Percentiles rank a stretch among this genome's conserved stretches.
Conservation (phyloP, 2,329 filamentous ascomycete genomes). For the Fusarium sp. region DNA sequence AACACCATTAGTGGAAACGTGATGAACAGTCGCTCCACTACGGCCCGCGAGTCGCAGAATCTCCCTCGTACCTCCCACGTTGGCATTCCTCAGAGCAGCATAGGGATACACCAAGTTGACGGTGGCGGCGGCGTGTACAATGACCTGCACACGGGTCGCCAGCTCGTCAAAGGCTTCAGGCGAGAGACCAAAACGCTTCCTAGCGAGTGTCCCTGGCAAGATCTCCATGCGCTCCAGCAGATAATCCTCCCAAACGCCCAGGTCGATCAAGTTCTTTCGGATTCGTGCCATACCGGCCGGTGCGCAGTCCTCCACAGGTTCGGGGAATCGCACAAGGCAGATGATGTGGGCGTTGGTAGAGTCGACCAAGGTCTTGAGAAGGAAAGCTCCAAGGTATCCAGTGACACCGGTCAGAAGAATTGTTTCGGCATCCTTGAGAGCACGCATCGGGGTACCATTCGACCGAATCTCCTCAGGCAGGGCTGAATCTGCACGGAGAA, state of each 20-base stretch:
- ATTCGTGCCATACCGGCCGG: constrained; percentile 77
- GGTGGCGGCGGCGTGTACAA: constrained; percentile 80
- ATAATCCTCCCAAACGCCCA: constrained; percentile 80
- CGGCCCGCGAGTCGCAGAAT: constrained; percentile 76
- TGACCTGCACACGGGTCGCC: constrained; percentile 73
- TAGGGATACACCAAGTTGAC: constrained; percentile 87
- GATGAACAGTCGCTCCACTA: constrained; percentile 77
- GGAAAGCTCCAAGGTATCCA: constrained; percentile 80
- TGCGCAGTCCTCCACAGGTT: constrained; percentile 71
- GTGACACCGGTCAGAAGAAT: constrained; percentile 80
- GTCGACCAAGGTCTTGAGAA: constrained; percentile 75
- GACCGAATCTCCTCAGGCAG: constrained; percentile 77
- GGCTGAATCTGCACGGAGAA: constrained; percentile 73
- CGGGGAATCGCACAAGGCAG: constrained; percentile 78
- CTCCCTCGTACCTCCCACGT: constrained; percentile 82
- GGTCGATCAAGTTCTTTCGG: constrained; percentile 79
- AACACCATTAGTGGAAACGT: constrained; percentile 84
- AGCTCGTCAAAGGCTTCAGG: constrained; percentile 73
- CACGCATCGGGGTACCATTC: constrained; percentile 61
- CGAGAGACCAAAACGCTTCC: constrained; percentile 74
- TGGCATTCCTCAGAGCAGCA: constrained; percentile 77
- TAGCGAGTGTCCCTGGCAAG: constrained; percentile 77
- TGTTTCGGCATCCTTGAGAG: constrained; percentile 73
- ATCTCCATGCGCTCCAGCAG: constrained; percentile 84
- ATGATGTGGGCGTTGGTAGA: constrained; percentile 75